Percentiles rank a stretch among this genome's conserved stretches.
Conservation (phyloP, 495 filamentous ascomycete species). For the Thozetella sp. region DNA sequence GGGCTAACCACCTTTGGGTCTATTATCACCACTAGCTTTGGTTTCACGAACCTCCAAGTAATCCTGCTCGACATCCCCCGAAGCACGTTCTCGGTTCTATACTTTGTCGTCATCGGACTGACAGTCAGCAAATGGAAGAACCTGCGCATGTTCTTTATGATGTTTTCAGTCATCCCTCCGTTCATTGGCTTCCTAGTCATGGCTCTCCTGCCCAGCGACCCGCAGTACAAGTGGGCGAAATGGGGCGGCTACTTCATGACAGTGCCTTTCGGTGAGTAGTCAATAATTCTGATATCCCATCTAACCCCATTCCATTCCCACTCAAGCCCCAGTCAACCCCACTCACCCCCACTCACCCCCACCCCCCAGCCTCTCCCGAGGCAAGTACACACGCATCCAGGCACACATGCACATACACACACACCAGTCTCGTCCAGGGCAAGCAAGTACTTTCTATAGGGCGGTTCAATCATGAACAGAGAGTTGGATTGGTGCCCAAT, state of each 20-base stretch:
- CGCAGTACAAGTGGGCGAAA: constrained; percentile 28
- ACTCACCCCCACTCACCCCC: too few relatives aligned
- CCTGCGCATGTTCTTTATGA: constrained; percentile 32
- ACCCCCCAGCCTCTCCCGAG: too few relatives aligned
- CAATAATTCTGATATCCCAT: too few relatives aligned
- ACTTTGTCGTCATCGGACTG: constrained; percentile 25
- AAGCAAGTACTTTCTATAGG: too few relatives aligned
- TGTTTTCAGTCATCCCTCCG: constrained; percentile 24
- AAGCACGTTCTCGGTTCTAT: constrained; percentile 23
- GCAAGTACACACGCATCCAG: too few relatives aligned
- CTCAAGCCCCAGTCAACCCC: too few relatives aligned
- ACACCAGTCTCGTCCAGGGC: too few relatives aligned
- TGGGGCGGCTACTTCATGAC: constrained; percentile 32
- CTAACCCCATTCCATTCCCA: too few relatives aligned
- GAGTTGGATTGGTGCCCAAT: too few relatives aligned
- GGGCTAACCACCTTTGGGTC: constrained; percentile 51
- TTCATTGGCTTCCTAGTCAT: constrained; percentile 27
- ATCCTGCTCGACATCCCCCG: constrained; percentile 29
- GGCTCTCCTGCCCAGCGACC: constrained; percentile 25
- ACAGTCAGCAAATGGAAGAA: constrained; percentile 25
- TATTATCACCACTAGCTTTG: constrained; percentile 47
- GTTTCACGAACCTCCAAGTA: constrained; percentile 22
- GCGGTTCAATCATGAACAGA: too few relatives aligned
- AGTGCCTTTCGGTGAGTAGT: constrained; percentile 18
- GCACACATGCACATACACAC: too few relatives aligned